phyloP scores from a whole-genome alignment of 2,329 filamentous ascomycete species.

The Aspergillus flavus region DNA sequence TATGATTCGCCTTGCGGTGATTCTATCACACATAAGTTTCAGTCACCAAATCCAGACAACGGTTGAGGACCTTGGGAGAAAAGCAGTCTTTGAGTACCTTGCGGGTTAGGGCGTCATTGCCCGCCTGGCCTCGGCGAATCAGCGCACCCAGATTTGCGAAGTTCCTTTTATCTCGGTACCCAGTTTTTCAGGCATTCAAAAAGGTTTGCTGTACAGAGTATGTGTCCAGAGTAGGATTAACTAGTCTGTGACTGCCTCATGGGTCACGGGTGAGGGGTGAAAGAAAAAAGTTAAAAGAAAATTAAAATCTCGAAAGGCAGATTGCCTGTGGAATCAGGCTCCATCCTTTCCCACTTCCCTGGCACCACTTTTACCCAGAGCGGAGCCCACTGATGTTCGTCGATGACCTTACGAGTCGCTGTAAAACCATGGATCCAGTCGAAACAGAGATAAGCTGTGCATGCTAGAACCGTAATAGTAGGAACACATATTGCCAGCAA shows the following conservation, averaged over 20 bases:
- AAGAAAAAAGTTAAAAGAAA: background rate
- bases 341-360: background rate
- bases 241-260: background rate
- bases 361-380: background rate
- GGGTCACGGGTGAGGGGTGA: background rate
- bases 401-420: background rate
- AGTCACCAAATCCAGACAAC: background rate
- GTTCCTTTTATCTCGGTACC: background rate
- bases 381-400: background rate
- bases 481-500: background rate
- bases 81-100: conserved; percentile 19
- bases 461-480: background rate
- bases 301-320: background rate
- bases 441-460: background rate
- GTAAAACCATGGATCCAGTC: background rate
- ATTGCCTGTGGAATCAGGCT: background rate
- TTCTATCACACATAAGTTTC: conserved; percentile 6
- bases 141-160: background rate
- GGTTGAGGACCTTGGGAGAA: conserved; percentile 11
- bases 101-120: conserved; percentile 8
- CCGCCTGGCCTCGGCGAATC: background rate
- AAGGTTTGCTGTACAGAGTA: no score
- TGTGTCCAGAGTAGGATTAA: no score
- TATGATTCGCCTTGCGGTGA: conserved; percentile 3
- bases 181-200: background rate